Evolutionary conservation across 169 alveolate species (phyloP).

Genomic region (Eimeria praecox): DNA sequence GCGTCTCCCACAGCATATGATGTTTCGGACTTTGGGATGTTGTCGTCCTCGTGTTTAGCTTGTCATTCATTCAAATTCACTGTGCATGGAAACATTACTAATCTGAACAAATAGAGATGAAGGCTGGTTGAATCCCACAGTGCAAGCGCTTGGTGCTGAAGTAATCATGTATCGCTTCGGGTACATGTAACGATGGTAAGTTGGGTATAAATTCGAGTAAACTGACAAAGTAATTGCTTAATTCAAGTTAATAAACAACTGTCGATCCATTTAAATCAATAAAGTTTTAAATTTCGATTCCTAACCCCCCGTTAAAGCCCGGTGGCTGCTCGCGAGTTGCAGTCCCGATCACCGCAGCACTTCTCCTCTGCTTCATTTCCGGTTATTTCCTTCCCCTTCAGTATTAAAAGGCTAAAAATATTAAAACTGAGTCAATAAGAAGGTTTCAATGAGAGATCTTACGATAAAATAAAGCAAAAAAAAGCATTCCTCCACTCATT

Average conservation of each 20-base stretch:
- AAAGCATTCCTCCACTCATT: not conserved
- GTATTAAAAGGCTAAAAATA: not conserved
- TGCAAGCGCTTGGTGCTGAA: not conserved
- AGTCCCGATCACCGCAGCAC: not conserved
- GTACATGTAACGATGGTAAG: not conserved
- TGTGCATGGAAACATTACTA: not conserved
- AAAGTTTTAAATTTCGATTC: not conserved
- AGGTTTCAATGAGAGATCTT: not conserved
- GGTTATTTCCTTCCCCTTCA: not conserved
- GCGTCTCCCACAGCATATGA: not conserved
- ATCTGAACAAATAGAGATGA: not conserved
- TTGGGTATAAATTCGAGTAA: not conserved
- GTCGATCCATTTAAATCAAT: not conserved
- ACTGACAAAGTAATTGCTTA: not conserved
- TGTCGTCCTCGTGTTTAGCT: not conserved
- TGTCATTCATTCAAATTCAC: not conserved
- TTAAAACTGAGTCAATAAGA: not conserved
- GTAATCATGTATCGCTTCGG: not conserved
- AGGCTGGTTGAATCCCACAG: not conserved
- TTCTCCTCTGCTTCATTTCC: not conserved
- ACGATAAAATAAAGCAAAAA: not conserved
- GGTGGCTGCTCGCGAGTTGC: not conserved
- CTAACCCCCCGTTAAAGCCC: not conserved
- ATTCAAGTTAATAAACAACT: not conserved
- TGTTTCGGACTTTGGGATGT: not conserved